Evolutionary conservation across 305 asterid species (phyloP).

Genomic region (Solanum hybrid): DNA sequence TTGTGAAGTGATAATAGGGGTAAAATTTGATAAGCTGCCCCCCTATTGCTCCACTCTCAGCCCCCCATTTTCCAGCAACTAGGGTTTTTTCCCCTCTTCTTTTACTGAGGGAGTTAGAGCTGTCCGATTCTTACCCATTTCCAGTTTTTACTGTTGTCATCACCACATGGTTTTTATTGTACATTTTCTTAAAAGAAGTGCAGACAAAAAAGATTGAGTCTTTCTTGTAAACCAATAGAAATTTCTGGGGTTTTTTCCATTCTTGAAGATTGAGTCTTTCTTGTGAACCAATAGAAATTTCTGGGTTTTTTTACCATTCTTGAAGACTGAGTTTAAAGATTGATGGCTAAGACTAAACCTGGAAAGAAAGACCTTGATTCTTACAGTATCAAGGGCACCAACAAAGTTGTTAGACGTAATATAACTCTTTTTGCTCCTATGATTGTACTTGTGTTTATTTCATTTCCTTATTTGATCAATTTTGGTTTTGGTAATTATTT

Average conservation of each 20-base stretch:
- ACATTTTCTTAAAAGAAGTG: not conserved
- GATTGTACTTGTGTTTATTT: not conserved
- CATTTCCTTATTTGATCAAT: not conserved
- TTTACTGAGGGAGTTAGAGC: not conserved
- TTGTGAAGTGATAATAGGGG: not conserved
- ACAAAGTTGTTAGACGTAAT: conserved; percentile 35
- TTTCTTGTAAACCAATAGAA: not conserved
- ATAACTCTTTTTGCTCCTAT: not conserved
- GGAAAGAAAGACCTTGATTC: conserved; percentile 36
- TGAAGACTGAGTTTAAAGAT: not conserved
- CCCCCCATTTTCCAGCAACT: conserved; percentile 17
- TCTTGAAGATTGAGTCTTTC: not conserved
- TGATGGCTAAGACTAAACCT: conserved; percentile 39
- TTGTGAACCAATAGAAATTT: not conserved
- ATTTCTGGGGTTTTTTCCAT: not conserved
- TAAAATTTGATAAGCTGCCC: not conserved
- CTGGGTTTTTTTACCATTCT: not conserved
- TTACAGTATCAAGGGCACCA: conserved; percentile 36
- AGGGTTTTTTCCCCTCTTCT: conserved; percentile 14
- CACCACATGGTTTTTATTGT: not conserved
- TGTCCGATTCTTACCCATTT: not conserved
- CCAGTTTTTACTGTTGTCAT: not conserved
- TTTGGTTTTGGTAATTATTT: not conserved
- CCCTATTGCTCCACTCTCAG: not conserved
- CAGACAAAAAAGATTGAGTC: not conserved